These are phyloP conservation scores for Boletus rufocinnamomeus DNA, from an alignment of 768 basidiomycete species.

Conservation along the genomic window DNA sequence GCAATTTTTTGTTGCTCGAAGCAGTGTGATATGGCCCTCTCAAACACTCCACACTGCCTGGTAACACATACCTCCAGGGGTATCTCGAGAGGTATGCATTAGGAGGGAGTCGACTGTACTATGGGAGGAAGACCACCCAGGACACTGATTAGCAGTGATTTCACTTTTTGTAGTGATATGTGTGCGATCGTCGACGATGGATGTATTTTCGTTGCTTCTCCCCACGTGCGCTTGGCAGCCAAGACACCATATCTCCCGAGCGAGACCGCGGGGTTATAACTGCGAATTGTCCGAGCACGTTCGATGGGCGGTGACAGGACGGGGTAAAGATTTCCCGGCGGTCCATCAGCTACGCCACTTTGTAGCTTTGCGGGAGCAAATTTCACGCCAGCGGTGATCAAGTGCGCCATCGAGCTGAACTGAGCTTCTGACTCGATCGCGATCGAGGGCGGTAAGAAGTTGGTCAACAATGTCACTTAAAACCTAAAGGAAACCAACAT, in stretches of 20 bases:
- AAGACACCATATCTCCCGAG: background rate
- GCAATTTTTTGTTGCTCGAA: too few species aligned
- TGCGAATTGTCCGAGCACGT: background rate
- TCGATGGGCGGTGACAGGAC: background rate
- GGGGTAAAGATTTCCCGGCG: background rate
- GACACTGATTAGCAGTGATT: too few species aligned
- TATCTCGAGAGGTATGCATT: too few species aligned
- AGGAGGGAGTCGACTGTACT: too few species aligned
- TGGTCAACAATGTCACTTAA: background rate
- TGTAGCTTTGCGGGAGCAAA: background rate
- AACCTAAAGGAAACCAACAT: background rate
- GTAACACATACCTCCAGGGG: too few species aligned
- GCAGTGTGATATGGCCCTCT: too few species aligned
- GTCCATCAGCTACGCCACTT: background rate
- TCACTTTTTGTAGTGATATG: too few species aligned
- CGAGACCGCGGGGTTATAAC: background rate
- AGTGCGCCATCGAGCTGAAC: conserved; percentile 1
- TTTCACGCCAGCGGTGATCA: conserved; percentile 5
- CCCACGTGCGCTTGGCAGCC: background rate
- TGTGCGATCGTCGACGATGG: conserved; percentile 9
- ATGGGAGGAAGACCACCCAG: conserved; percentile 2
- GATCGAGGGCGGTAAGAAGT: conserved; percentile 19
- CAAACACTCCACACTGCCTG: too few species aligned
- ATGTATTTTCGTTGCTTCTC: background rate
- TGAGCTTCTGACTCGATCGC: conserved; percentile 20